A percentile compares a stretch with the other conserved stretches of the same genome.
phyloP scores from a whole-genome alignment of 1,284 basidiomycete genomes.

The Malassezia caprae region DNA sequence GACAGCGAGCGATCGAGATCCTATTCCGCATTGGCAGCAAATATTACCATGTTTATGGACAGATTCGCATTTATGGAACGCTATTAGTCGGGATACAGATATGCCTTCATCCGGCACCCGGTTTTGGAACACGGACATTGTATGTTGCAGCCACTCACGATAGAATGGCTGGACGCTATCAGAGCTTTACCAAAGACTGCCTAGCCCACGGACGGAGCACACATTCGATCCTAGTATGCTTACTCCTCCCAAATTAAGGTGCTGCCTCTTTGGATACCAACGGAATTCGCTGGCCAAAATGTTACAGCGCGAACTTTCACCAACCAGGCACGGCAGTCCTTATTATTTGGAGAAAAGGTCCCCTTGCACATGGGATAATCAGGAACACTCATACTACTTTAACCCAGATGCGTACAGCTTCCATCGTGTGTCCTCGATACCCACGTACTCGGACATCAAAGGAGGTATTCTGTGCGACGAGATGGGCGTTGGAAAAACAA shows the following conservation, averaged over 20 bases:
- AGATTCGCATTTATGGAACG: constrained; percentile 2
- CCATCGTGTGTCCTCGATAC: not conserved
- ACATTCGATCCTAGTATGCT: not conserved
- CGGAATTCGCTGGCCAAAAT: constrained; percentile 15
- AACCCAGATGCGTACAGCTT: constrained; percentile 1
- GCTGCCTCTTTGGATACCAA: constrained; percentile 16
- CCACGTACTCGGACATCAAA: constrained; percentile 8
- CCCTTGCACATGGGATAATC: not conserved
- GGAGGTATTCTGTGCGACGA: constrained; percentile 23
- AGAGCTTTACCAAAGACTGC: constrained; percentile 8
- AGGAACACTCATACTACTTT: constrained; percentile 1
- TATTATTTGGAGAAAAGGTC: constrained; percentile 7
- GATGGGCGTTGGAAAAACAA: constrained; percentile 25
- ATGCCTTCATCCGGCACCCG: not conserved
- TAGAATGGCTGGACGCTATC: constrained; percentile 6
- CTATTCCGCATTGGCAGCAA: not conserved
- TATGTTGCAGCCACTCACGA: not conserved
- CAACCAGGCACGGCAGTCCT: constrained; percentile 5
- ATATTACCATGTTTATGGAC: constrained; percentile 1
- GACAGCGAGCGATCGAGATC: not conserved
- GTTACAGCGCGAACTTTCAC: constrained; percentile 17
- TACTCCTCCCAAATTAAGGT: not conserved
- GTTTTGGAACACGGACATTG: not conserved
- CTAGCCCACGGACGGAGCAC: not conserved
- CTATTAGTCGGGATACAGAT: constrained; percentile 10